Base-by-base conservation (phyloP, 2,329 filamentous ascomycete species). In the Rhynchosporium graminicola region DNA sequence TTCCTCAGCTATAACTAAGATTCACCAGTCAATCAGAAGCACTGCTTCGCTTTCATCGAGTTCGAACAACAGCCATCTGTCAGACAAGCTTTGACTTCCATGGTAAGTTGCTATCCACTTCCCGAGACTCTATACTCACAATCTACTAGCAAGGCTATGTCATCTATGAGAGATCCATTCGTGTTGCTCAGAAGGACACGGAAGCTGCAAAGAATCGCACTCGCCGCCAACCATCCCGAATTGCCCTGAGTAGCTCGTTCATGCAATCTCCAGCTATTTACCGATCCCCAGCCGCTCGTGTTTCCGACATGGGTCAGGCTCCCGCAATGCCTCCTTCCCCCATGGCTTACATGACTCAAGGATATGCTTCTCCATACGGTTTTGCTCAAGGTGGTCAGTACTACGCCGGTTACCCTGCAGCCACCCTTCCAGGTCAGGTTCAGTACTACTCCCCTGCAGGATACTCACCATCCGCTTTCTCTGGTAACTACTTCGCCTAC, bases 21-120 rank as follows among this genome's bases (percentile, higher is more conserved):
- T 46, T 51, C 12, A 43, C 4, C 46, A 75, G 73, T 67, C n/a
- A 62, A 64, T 12, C 69, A 71, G 52, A 68, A 70, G 48, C 71
- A 73, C 59, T 67, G 67, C 48, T 76, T 76, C 63, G 74, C 73
- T 12, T 77, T 76, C 58, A 63, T 77, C 50, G 70, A 76, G 52
- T 77, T 72, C 50, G 20, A 55, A 47, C 51, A n/a, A 55, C 67
- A 38, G 48, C 59, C 26, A 48, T 65, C 68, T 47, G 72, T 71
- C 43, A 58, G 63, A 26, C 64, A 55, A n/a, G 67, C 68, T 20
- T 63, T 72, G 7, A 36, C 48, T 5, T 60, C 59, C 8, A 68
- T 69, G 69, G 72, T 74, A 63, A 61, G 66, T 65, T 43, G 20
- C 7, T 7, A 10, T 38, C 29, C 13, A 9, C 20, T 42, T 55